A percentile compares a stretch with the other conserved stretches of the same genome.
phyloP scores from a whole-genome alignment of 106 monocot species.

The Platanthera zijinensis region DNA sequence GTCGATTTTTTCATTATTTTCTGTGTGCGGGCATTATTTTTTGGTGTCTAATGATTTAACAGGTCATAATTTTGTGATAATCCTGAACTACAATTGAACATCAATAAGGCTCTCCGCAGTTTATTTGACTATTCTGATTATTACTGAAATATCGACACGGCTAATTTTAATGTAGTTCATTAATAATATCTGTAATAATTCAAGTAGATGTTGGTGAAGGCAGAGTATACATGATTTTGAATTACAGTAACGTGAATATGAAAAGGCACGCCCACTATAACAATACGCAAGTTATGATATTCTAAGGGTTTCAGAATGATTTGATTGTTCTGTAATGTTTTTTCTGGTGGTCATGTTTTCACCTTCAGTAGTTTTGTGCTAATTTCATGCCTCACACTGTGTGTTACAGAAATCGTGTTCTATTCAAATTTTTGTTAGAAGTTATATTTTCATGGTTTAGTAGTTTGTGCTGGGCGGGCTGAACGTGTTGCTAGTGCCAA shows the following conservation, averaged over 20 bases:
- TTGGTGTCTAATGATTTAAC: neutral
- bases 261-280: neutral
- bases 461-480: neutral
- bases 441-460: neutral
- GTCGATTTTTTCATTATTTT: neutral
- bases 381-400: neutral
- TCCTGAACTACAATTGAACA: neutral
- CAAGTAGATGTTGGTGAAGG: slow-evolving; percentile 1
- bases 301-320: neutral
- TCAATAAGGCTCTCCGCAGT: neutral
- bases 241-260: neutral
- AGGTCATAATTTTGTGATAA: neutral
- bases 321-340: neutral
- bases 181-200: neutral
- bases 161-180: neutral
- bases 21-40: neutral
- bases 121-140: neutral
- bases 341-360: neutral
- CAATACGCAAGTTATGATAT: neutral
- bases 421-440: neutral
- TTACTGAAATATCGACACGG: neutral
- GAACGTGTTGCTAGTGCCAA: neutral
- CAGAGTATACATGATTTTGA: neutral
- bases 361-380: too few relatives aligned
- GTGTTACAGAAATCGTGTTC: neutral